phyloP scores from a whole-genome alignment of 208 protist species.

The Acanthamoeba castellanii region DNA sequence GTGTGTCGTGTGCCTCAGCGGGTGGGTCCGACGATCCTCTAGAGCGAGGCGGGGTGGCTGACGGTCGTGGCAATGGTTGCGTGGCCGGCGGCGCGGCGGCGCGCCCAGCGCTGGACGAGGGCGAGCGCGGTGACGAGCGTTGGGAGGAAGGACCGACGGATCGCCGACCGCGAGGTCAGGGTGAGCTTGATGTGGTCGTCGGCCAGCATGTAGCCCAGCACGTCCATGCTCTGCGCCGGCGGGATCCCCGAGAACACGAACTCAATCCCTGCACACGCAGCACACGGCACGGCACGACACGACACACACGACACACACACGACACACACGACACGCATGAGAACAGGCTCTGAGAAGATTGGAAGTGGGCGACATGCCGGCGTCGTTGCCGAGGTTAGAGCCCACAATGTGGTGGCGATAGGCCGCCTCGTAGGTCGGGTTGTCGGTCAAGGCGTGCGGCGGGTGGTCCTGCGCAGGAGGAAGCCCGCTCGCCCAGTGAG shows the following conservation, averaged over 20 bases:
- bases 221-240: background rate
- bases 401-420: background rate
- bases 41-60: background rate
- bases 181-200: slow-evolving; percentile 46
- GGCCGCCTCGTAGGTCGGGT: background rate
- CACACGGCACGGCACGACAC: background rate
- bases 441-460: background rate
- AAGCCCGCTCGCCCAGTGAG: no score
- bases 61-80: background rate
- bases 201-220: slow-evolving; percentile 42
- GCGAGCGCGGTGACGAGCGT: background rate
- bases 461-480: background rate
- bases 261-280: background rate
- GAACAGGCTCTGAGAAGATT: background rate
- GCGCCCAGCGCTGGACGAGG: background rate
- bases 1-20: no score
- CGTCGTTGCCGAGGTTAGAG: slow-evolving; percentile 48
- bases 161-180: background rate
- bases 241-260: slow-evolving; percentile 42
- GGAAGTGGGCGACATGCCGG: background rate
- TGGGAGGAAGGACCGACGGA: background rate
- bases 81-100: no score
- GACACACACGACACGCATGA: background rate
- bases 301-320: background rate
- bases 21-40: no score